Percentiles rank a stretch among this genome's conserved stretches.
These are phyloP conservation scores for Aspergillus wentii DNA, from an alignment of 495 filamentous ascomycete species.

Conservation along the genomic window DNA sequence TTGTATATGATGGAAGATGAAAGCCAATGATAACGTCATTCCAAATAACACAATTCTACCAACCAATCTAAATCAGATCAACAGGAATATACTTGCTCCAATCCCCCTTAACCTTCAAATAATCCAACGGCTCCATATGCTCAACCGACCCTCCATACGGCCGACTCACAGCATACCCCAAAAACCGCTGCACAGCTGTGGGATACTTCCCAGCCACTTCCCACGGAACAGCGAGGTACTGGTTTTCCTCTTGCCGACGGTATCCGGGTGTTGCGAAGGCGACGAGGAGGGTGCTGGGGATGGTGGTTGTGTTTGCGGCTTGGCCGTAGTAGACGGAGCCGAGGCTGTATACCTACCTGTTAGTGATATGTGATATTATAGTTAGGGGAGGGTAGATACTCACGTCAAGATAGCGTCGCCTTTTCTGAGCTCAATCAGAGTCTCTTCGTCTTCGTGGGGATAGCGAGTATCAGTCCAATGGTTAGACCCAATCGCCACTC, in stretches of 20 bases:
- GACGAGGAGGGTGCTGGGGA: neutral
- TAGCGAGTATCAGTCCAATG: slow-evolving; percentile 6
- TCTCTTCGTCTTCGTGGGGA: slow-evolving; percentile 3
- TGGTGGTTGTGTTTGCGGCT: neutral
- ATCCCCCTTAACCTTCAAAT: slow-evolving; percentile 8
- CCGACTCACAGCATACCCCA: slow-evolving; percentile 7
- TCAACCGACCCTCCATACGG: slow-evolving; percentile 9
- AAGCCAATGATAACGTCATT: too few relatives aligned
- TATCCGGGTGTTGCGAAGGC: slow-evolving; percentile 26
- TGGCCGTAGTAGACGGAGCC: slow-evolving; percentile 6
- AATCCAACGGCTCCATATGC: slow-evolving; percentile 10
- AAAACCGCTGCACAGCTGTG: slow-evolving; percentile 3
- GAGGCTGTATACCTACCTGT: too few relatives aligned
- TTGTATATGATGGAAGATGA: too few relatives aligned
- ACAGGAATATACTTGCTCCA: slow-evolving; percentile 7
- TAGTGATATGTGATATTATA: too few relatives aligned
- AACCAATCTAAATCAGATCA: slow-evolving; percentile 10
- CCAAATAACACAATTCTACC: too few relatives aligned
- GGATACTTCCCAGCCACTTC: slow-evolving; percentile 7
- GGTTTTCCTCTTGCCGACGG: slow-evolving; percentile 18
- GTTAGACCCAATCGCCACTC: slow-evolving; percentile 5
- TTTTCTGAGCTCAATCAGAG: slow-evolving; percentile 3
- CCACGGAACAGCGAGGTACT: slow-evolving; percentile 8
- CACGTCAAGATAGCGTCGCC: slow-evolving; percentile 9
- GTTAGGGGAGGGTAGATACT: too few relatives aligned